These are phyloP conservation scores for barley (Hordeum vulgare) DNA, from an alignment of 176 grass and related monocot genomes.

Conservation along the genomic window DNA sequence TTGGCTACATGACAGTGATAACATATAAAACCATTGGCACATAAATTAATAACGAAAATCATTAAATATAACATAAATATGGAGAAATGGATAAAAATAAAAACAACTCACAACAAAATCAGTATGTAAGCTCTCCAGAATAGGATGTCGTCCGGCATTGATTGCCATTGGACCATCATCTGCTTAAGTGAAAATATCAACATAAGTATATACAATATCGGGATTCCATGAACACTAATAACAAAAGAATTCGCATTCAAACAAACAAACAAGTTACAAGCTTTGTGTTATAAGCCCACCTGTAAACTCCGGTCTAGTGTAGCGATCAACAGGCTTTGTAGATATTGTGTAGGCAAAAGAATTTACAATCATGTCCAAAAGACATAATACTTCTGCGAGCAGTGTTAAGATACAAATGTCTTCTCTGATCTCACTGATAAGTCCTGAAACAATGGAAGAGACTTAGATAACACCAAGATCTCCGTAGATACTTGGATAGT, in stretches of 20 bases:
- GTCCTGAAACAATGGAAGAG: constrained; percentile 36
- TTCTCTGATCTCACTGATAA: constrained; percentile 77
- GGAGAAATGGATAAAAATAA: neutral
- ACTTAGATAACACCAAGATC: constrained; percentile 20
- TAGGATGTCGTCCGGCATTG: constrained; percentile 87
- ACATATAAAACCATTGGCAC: neutral
- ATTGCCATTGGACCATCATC: constrained; percentile 96
- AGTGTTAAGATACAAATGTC: constrained; percentile 67
- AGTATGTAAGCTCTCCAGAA: constrained; percentile 73
- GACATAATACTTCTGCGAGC: constrained; percentile 85
- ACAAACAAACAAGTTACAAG: neutral
- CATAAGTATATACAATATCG: neutral
- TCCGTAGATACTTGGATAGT: neutral
- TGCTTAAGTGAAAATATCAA: constrained; percentile 30
- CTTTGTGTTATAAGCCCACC: constrained; percentile 21
- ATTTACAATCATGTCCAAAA: constrained; percentile 96
- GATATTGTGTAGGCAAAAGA: constrained; percentile 93
- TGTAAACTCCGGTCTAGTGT: constrained; percentile 86
- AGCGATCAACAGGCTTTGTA: constrained; percentile 72
- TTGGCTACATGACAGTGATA: constrained; percentile 54
- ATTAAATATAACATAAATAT: constrained; percentile 22
- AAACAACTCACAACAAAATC: constrained; percentile 69
- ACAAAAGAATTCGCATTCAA: neutral
- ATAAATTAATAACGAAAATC: constrained; percentile 17
- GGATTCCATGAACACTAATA: neutral